A percentile compares a stretch with the other conserved stretches of the same genome.
phyloP scores from a whole-genome alignment of 139 green algal species.

The Ulvella scutata region DNA sequence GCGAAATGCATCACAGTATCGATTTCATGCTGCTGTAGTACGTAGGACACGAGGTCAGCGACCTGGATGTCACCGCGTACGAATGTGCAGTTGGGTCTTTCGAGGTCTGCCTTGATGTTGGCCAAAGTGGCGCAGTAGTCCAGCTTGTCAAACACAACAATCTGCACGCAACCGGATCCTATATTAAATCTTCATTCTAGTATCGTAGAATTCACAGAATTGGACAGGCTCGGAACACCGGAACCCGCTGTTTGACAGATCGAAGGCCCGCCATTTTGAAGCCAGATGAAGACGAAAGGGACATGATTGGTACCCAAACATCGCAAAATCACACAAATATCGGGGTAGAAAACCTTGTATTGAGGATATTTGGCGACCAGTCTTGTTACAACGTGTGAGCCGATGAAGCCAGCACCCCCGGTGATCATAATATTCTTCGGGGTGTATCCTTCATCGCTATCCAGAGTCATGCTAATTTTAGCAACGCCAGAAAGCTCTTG shows the following conservation, averaged over 20 bases:
- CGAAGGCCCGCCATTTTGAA: too few relatives aligned
- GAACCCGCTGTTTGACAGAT: too few relatives aligned
- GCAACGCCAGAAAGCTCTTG: neutral
- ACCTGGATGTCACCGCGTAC: slow-evolving; percentile 87
- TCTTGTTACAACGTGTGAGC: slow-evolving; percentile 60
- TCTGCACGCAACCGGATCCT: slow-evolving; percentile 27
- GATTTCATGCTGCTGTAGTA: slow-evolving; percentile 72
- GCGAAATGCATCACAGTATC: slow-evolving; percentile 98
- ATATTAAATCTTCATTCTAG: too few relatives aligned
- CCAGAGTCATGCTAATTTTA: neutral
- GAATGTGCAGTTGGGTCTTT: slow-evolving; percentile 81
- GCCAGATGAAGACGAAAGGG: too few relatives aligned
- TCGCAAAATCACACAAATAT: too few relatives aligned
- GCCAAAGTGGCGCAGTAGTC: slow-evolving; percentile 83
- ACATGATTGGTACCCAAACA: too few relatives aligned
- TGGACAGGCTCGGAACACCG: too few relatives aligned
- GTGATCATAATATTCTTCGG: slow-evolving; percentile 27
- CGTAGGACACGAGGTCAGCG: slow-evolving; percentile 72
- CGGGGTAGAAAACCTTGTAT: slow-evolving; percentile 67
- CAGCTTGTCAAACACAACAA: slow-evolving; percentile 88
- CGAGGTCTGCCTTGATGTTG: slow-evolving; percentile 47
- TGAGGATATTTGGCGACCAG: slow-evolving; percentile 61
- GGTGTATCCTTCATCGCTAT: neutral
- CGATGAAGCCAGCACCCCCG: slow-evolving; percentile 82
- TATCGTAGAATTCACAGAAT: too few relatives aligned